phyloP scores from a whole-genome alignment of 305 asterid genomes.

The Nicotiana rustica region DNA sequence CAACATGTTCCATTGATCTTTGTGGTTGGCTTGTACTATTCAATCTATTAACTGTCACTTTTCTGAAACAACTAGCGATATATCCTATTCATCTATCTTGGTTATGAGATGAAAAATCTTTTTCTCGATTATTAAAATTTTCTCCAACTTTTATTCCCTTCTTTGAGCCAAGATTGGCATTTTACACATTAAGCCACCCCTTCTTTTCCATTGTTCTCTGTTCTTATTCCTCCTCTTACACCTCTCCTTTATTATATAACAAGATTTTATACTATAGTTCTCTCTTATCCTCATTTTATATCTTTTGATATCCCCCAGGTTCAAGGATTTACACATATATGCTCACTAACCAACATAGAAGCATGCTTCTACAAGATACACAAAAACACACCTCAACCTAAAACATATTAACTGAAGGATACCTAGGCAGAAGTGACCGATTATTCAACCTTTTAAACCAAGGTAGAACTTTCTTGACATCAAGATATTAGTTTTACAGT shows the following conservation, averaged over 20 bases:
- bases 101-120: background rate
- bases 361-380: background rate
- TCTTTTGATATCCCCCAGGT: background rate
- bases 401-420: background rate
- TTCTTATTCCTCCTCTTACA: background rate
- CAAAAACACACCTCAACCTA: background rate
- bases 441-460: background rate
- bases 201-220: background rate
- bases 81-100: slow-evolving; percentile 11
- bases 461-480: background rate
- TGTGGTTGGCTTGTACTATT: background rate
- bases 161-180: background rate
- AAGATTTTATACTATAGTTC: background rate
- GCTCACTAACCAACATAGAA: background rate
- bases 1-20: background rate
- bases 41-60: background rate
- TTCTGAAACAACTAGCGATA: slow-evolving; percentile 15
- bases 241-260: background rate
- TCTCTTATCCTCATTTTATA: slow-evolving; percentile 26
- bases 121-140: background rate
- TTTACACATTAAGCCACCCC: background rate
- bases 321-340: background rate
- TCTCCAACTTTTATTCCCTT: slow-evolving; percentile 24
- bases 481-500: background rate
- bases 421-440: background rate